Base-by-base conservation (phyloP, 176 grass and related monocot genomes). In the Poa annua region DNA sequence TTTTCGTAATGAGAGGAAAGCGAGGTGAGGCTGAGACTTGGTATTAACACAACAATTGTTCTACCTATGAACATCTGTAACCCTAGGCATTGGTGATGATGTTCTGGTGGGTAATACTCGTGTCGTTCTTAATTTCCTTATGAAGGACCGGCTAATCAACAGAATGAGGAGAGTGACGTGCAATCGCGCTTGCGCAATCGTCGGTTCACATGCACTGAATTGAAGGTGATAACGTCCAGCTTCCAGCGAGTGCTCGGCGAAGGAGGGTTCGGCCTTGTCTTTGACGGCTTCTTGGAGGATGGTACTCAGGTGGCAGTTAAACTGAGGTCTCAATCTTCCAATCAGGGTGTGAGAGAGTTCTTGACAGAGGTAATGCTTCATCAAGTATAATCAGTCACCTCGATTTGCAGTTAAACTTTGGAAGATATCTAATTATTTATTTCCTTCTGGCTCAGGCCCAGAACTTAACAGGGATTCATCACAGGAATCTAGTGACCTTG, bases 251-350 rank as follows among this genome's bases (percentile, higher is more conserved):
- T 87, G 5, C 81, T 96, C 0, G 91, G 94, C 4, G 81, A 71
- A 80, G 93, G 93, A 29, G 93, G 93, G 21, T 96, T 96, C 65
- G 93, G 93, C 2, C 62, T 33, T 8, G 93, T 96, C 20, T 92
- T 88, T 36, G 80, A 86, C 25, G 93, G 93, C 7, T 75, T 81
- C 80, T 79, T 92, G 69, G 67, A 88, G n/a, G 86, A 96, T 69
- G 88, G 86, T 22, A 96, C 86, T 55, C 88, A 81, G 51, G 90
- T 96, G 41, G 93, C 93, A 21, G 90, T 92, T 3, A 96, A 96
- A 68, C 10, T 92, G 59, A 74, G 64, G 2, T 88, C 86, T n/a
- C 20, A 90, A 1, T 79, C 88, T 42, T 92, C 88, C 39, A 81
- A 82, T 33, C 90, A 96, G 61, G 88, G 73, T 39, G 56, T 69